Evolutionary conservation across 2,329 filamentous ascomycete genomes (phyloP), one percentile per base, ranked within the genome.

Genomic region (Penicillium sp.): DNA sequence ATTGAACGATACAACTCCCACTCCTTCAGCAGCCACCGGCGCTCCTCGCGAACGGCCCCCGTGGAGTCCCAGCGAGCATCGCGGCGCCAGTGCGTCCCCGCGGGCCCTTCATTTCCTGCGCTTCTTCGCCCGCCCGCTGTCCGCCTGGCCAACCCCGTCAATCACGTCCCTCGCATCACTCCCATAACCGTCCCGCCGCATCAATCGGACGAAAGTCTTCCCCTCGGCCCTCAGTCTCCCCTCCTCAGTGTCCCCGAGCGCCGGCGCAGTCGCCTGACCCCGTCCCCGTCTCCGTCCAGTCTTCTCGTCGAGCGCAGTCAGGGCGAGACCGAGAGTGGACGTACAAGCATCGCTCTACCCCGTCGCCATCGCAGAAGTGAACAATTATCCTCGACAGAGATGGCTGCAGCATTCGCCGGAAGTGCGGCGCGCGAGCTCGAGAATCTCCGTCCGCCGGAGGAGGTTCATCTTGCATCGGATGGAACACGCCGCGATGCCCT

Each of bases 61-160:
- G 60, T 57, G 59, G 59, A 60, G 57, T 61, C 61, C 48, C 39
- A 39, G 52, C 57, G 59, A 50, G 54, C 55, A 41, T 52, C 51
- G 59, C 60, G 57, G 46, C 61, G 59, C 55, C 58, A 61, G 54
- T 62, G 61, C 54, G 61, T 60, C 24, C 60, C 60, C 30, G 37
- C 60, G 43, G 58, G 55, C 46, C 56, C 59, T 46, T 57, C 60
- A 49, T 58, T 56, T 58, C 53, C 58, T 52, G 51, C 57, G 54
- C 63, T 68, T 58, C 52, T 61, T 49, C 63, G 67, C 34, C 68
- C 70, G 26, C 73, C 77, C 48, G 73, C 79, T 27, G 78, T 80
- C 47, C 76, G 81, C 51, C 77, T 85, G 55, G 84, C 82, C 72
- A 85, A 85, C 66, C 83, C 83, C 30, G 76, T 83, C 63, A 85